These are phyloP conservation scores for Colletotrichum tamarilloi DNA, from an alignment of 2,329 filamentous ascomycete species.

Conservation along the genomic window DNA sequence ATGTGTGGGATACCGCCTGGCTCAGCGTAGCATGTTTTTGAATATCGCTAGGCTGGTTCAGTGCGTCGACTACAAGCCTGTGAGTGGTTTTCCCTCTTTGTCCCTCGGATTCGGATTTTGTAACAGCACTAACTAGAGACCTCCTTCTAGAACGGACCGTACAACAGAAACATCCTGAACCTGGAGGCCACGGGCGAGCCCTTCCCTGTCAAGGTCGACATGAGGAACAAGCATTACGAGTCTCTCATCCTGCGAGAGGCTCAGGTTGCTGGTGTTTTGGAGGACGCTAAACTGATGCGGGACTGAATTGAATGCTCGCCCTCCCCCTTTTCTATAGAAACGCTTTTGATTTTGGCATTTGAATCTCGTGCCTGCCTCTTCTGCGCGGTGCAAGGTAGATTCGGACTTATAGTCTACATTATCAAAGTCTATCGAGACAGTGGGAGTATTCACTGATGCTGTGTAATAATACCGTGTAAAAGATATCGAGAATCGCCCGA, in stretches of 20 bases:
- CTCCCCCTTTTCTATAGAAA: not conserved
- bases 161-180: constrained; percentile 26
- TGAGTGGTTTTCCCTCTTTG: not conserved
- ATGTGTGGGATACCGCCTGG: constrained; percentile 41
- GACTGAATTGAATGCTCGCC: not conserved
- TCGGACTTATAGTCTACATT: not conserved
- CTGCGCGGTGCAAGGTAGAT: too few relatives aligned
- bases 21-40: constrained; percentile 41
- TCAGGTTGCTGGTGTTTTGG: not conserved
- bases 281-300: not conserved
- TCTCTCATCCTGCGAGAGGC: constrained; percentile 22
- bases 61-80: constrained; percentile 37
- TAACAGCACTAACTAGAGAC: not conserved
- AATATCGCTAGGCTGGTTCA: constrained; percentile 39
- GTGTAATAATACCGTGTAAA: too few relatives aligned
- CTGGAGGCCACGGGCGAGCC: constrained; percentile 33
- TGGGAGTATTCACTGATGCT: too few relatives aligned
- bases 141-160: constrained; percentile 20
- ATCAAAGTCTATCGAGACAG: too few relatives aligned
- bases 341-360: not conserved
- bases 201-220: constrained; percentile 33
- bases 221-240: constrained; percentile 24
- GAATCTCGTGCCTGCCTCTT: too few relatives aligned
- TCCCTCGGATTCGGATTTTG: too few relatives aligned
- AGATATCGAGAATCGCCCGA: too few relatives aligned